Conservation (phyloP, 2,329 filamentous ascomycete genomes). For the Aspergillus puulaauensis region DNA sequence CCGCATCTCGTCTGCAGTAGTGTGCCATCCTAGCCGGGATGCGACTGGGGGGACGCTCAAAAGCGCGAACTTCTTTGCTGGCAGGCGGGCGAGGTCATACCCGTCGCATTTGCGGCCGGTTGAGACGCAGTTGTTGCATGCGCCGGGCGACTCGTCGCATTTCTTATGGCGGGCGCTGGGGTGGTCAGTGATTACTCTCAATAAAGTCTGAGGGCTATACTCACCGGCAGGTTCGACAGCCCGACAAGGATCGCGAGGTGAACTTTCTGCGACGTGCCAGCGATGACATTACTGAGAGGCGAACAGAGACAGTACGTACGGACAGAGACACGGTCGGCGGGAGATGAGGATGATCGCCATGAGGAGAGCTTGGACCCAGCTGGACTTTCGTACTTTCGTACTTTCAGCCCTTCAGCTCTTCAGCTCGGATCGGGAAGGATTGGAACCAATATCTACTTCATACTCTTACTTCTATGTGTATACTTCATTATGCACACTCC, state of each 20-base stretch:
- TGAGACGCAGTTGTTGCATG: conserved; percentile 34
- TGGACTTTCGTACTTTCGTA: no score
- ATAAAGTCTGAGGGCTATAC: not conserved
- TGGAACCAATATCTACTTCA: no score
- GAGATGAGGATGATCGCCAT: no score
- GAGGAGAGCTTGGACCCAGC: no score
- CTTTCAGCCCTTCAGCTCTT: no score
- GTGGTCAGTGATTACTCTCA: not conserved
- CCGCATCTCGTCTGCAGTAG: conserved; percentile 18
- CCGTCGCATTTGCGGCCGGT: conserved; percentile 39
- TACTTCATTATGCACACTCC: no score
- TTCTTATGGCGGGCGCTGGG: conserved; percentile 14
- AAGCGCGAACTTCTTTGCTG: not conserved
- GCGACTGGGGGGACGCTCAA: not conserved
- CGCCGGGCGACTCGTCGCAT: conserved; percentile 34
- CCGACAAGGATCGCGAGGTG: conserved; percentile 1
- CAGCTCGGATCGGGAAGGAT: no score
- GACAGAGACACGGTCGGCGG: no score
- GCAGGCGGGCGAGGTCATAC: conserved; percentile 25
- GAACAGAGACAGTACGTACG: no score
- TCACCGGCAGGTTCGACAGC: conserved; percentile 11
- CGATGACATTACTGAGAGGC: not conserved
- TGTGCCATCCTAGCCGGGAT: not conserved
- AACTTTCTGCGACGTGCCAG: not conserved
- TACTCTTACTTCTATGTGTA: no score